Percentiles rank a stretch among this genome's conserved stretches.
These are phyloP conservation scores for Lactarius vividus DNA, from an alignment of 768 basidiomycete species.

Conservation along the genomic window DNA sequence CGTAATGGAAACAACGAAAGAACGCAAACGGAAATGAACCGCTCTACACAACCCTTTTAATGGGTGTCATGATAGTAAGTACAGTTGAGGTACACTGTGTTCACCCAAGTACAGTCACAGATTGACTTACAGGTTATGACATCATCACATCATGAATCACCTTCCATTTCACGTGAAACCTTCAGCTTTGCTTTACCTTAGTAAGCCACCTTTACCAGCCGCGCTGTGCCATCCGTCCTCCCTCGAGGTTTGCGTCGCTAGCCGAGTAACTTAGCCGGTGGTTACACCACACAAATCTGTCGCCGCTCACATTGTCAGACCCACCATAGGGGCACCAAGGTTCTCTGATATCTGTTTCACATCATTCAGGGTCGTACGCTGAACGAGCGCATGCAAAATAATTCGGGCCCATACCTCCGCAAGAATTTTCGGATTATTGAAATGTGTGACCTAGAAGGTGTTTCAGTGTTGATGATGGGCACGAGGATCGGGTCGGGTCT, in stretches of 20 bases:
- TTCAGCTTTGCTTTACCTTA: neutral
- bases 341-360: slow-evolving; percentile 65
- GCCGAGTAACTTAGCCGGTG: neutral
- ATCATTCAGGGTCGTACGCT: neutral
- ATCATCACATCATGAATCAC: neutral
- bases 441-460: slow-evolving; percentile 74
- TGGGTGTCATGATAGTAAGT: slow-evolving; percentile 3
- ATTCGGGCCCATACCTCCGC: slow-evolving; percentile 59
- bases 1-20: slow-evolving; percentile 32
- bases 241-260: slow-evolving; percentile 66
- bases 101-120: neutral
- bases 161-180: slow-evolving; percentile 19
- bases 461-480: slow-evolving; percentile 19
- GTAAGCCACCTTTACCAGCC: slow-evolving; percentile 49
- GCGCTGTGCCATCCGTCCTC: slow-evolving; percentile 65
- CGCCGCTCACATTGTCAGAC: slow-evolving; percentile 72
- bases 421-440: slow-evolving; percentile 89
- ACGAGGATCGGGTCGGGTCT: slow-evolving; percentile 23
- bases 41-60: slow-evolving; percentile 33
- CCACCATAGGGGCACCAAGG: slow-evolving; percentile 91
- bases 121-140: neutral
- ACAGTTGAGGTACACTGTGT: neutral
- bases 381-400: slow-evolving; percentile 4
- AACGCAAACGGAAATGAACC: slow-evolving; percentile 43
- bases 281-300: neutral